Conservation (phyloP, 371 early-diverging fungal genomes). For the Batrachochytrium dendrobatidis region DNA sequence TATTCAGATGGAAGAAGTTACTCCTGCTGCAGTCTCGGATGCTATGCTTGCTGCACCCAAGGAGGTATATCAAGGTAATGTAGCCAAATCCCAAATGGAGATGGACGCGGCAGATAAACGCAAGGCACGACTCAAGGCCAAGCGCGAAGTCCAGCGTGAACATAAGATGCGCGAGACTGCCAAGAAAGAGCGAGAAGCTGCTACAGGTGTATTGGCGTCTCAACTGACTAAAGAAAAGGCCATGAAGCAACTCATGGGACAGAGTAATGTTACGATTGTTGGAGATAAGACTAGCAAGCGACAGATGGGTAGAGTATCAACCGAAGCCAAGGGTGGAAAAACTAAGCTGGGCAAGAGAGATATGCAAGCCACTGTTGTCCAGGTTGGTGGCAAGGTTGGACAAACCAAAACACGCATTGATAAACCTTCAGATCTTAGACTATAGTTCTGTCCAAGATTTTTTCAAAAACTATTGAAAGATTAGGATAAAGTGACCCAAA, state of each 20-base stretch:
- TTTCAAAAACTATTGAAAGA: too few relatives aligned
- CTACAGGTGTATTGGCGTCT: slow-evolving; percentile 33
- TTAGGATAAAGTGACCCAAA: too few relatives aligned
- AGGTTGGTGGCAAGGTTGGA: slow-evolving; percentile 27
- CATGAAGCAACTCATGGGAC: slow-evolving; percentile 59
- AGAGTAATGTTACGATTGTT: slow-evolving; percentile 48
- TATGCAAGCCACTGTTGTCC: slow-evolving; percentile 23
- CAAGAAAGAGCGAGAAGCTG: slow-evolving; percentile 37
- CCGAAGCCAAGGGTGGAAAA: slow-evolving; percentile 10
- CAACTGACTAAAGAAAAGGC: slow-evolving; percentile 55
- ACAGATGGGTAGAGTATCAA: slow-evolving; percentile 13
- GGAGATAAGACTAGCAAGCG: slow-evolving; percentile 26
- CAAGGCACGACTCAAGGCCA: slow-evolving; percentile 55
- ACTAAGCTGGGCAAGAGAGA: slow-evolving; percentile 23
- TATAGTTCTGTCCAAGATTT: too few relatives aligned
- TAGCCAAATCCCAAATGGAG: slow-evolving; percentile 48
- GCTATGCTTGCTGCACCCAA: slow-evolving; percentile 81
- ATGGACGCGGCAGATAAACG: slow-evolving; percentile 67
- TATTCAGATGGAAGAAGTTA: slow-evolving; percentile 89
- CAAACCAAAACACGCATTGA: slow-evolving; percentile 17
- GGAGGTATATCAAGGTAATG: slow-evolving; percentile 76
- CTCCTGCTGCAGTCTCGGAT: slow-evolving; percentile 79
- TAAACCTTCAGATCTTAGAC: too few relatives aligned
- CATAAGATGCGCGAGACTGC: slow-evolving; percentile 50
- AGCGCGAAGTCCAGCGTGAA: slow-evolving; percentile 50